Evolutionary conservation across 2,329 filamentous ascomycete species (phyloP).

Genomic region (Pyricularia pennisetigena): DNA sequence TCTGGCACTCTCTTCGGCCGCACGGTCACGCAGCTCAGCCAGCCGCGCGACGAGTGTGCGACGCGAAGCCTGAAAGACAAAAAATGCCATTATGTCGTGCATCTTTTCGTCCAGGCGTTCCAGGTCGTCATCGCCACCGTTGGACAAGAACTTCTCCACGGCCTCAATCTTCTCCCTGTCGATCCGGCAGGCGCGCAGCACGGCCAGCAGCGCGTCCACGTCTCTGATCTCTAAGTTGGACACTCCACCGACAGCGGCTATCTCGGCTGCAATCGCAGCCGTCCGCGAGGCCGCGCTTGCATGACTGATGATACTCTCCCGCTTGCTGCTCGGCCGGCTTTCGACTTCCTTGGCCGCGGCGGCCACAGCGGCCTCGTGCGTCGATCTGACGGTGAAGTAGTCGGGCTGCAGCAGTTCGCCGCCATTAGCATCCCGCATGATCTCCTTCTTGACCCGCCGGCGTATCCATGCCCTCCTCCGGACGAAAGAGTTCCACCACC

Average conservation of each 20-base stretch:
- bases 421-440: slow-evolving; percentile 23
- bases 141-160: slow-evolving; percentile 62
- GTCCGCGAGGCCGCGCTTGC: slow-evolving; percentile 9
- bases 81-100: slow-evolving; percentile 74
- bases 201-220: slow-evolving; percentile 57
- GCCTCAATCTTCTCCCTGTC: slow-evolving; percentile 85
- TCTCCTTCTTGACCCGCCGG: slow-evolving; percentile 57
- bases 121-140: slow-evolving; percentile 66
- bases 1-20: slow-evolving; percentile 29
- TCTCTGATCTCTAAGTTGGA: slow-evolving; percentile 51
- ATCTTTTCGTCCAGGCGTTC: slow-evolving; percentile 66
- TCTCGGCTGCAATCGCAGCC: neutral
- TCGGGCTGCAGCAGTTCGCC: slow-evolving; percentile 55
- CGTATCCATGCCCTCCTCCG: slow-evolving; percentile 80
- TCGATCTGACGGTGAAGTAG: slow-evolving; percentile 67
- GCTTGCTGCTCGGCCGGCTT: slow-evolving; percentile 11
- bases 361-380: slow-evolving; percentile 31
- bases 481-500: slow-evolving; percentile 95
- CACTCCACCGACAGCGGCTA: slow-evolving; percentile 26
- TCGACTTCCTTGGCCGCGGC: slow-evolving; percentile 20
- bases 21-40: slow-evolving; percentile 50
- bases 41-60: slow-evolving; percentile 65
- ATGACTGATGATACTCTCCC: slow-evolving; percentile 25
- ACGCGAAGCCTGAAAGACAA: slow-evolving; percentile 84
- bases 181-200: slow-evolving; percentile 59